Base-by-base conservation (phyloP, 169 alveolate species). In the Cryptosporidium bovis region DNA sequence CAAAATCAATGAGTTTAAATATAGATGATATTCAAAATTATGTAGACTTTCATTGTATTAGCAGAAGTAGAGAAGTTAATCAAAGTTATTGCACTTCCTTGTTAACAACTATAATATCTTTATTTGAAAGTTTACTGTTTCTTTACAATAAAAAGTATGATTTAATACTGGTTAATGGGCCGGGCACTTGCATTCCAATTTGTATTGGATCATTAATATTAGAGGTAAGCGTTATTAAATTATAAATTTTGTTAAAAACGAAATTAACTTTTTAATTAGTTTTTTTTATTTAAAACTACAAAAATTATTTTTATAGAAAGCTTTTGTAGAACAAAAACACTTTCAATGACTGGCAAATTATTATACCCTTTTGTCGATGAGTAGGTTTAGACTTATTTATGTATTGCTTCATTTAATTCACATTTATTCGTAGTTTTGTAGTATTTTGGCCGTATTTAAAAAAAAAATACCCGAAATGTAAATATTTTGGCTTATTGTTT, bases 121-220 rank as follows among this genome's bases (percentile, higher is more conserved):
- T 92, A 27, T 18, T 93, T 24, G 93, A 91, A 31, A 90, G 95
- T 34, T 50, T 93, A 29, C 31, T 48, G 44, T 27, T 95, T 8
- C 62, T 93, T 18, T 33, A 82, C 8, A 65, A 64, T 67, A 34
- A 55, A 13, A 87, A 84, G 5, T 95, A 94, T 16, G 92, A 92
- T 84, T 83, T 95, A 69, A 71, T 92, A 44, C 82, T 93, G 13
- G 91, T 94, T 20, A 95, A 93, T 82, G 97, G 97, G 3, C 97
- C 97, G 4, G 97, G 97, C 6, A 94, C 95, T 6, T 95, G 96
- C 27, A 83, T 95, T 36, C 96, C 97, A 7, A 51, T 93, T 3
- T 67, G 94, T 67, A 91, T 87, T 84, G 77, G 90, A 0, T 91
- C 92, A 36, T 93, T 83, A 71, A 36, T 89, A 33, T 48, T 90